These are phyloP conservation scores for Xylariaceae sp. DNA, from an alignment of 2,329 filamentous ascomycete genomes.

Conservation along the genomic window DNA sequence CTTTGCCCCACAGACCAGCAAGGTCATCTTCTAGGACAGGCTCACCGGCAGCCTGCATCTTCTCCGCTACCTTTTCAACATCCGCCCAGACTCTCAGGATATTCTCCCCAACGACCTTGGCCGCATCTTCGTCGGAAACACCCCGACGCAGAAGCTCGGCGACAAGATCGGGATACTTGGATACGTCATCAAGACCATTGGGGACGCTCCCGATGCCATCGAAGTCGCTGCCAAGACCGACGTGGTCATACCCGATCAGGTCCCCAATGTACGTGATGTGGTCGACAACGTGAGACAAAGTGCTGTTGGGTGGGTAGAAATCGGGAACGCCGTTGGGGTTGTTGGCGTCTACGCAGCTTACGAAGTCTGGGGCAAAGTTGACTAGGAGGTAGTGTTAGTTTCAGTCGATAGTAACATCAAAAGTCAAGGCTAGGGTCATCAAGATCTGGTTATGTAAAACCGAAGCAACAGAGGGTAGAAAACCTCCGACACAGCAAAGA, in stretches of 20 bases:
- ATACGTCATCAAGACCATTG: constrained; percentile 76
- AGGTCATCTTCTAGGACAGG: constrained; percentile 53
- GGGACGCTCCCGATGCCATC: constrained; percentile 70
- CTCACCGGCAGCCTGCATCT: constrained; percentile 57
- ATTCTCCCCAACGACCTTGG: constrained; percentile 75
- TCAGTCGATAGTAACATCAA: too few species aligned
- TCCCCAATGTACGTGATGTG: constrained; percentile 82
- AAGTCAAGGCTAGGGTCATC: too few species aligned
- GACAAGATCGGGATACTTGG: constrained; percentile 75
- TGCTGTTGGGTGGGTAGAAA: constrained; percentile 64
- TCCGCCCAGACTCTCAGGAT: constrained; percentile 79
- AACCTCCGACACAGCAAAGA: neutral
- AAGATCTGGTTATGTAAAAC: too few species aligned
- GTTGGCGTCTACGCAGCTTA: constrained; percentile 64
- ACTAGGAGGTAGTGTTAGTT: too few species aligned
- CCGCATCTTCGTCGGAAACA: constrained; percentile 68
- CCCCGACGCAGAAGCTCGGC: constrained; percentile 69
- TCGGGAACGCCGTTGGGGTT: constrained; percentile 63
- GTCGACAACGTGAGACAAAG: constrained; percentile 69
- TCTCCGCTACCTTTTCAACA: constrained; percentile 66
- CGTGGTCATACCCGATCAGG: constrained; percentile 79
- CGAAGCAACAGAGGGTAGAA: neutral
- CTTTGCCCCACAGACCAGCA: constrained; percentile 14
- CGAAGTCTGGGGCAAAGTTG: constrained; percentile 80
- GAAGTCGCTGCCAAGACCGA: constrained; percentile 86